phyloP scores from a whole-genome alignment of 257 asterid species.

The Ballota nigra region DNA sequence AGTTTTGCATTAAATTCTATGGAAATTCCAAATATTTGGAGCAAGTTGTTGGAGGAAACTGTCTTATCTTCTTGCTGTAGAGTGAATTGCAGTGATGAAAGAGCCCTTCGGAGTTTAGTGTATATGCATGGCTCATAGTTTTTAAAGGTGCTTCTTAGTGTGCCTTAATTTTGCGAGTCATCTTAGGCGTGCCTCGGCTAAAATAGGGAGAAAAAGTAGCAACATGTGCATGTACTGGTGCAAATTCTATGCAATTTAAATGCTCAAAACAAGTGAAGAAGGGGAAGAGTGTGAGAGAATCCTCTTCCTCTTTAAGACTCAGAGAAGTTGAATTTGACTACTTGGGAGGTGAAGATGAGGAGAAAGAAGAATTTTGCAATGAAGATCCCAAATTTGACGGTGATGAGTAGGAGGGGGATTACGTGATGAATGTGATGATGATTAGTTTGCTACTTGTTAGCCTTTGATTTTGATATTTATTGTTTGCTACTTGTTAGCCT shows the following conservation, averaged over 20 bases:
- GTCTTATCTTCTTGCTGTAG: neutral
- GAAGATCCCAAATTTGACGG: neutral
- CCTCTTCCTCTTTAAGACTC: neutral
- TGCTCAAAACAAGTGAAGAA: neutral
- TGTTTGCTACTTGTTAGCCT: neutral
- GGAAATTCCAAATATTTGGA: neutral
- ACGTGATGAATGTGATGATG: neutral
- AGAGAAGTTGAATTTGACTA: neutral
- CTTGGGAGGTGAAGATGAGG: neutral
- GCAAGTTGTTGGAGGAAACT: constrained; percentile 8
- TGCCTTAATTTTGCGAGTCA: no score
- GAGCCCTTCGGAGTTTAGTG: constrained; percentile 3
- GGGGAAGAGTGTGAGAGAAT: no score
- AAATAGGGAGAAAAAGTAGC: neutral
- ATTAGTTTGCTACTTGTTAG: neutral
- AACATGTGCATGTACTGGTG: no score
- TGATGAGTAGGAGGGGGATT: neutral
- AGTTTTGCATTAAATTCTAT: neutral
- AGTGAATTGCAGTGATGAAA: neutral
- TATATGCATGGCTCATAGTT: neutral
- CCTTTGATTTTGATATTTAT: neutral
- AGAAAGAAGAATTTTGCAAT: no score
- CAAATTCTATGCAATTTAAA: no score
- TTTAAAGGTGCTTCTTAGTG: no score
- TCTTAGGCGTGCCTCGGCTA: neutral